Conservation (phyloP, 129 eudicot species). For the Solidago caesia region DNA sequence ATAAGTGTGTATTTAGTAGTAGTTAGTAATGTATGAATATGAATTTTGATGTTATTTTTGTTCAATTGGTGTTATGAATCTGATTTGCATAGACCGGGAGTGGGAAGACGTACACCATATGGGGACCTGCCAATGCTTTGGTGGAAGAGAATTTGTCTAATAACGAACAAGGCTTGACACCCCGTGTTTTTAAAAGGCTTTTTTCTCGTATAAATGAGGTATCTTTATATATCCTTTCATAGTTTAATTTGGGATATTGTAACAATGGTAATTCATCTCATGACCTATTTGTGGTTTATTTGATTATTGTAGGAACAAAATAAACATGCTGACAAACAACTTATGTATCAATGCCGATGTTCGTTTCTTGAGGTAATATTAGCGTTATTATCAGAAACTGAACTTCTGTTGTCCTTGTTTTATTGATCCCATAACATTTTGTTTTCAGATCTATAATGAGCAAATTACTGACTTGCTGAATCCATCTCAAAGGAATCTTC, state of each 20-base stretch:
- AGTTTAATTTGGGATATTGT: neutral
- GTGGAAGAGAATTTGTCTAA: slow-evolving; percentile 42
- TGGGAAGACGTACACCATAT: slow-evolving; percentile 93
- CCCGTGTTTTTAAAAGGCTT: slow-evolving; percentile 74
- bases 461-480: slow-evolving; percentile 93
- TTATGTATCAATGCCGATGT: slow-evolving; percentile 85
- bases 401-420: neutral
- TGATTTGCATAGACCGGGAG: slow-evolving; percentile 73
- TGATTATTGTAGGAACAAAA: slow-evolving; percentile 61
- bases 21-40: neutral
- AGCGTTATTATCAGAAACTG: slow-evolving; percentile 2
- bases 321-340: slow-evolving; percentile 73
- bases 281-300: slow-evolving; percentile 4
- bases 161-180: slow-evolving; percentile 66
- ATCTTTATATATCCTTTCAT: neutral
- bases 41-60: slow-evolving; percentile 1
- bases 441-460: slow-evolving; percentile 89
- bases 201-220: slow-evolving; percentile 85
- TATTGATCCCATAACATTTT: slow-evolving; percentile 18
- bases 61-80: neutral
- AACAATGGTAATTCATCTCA: neutral
- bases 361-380: slow-evolving; percentile 86
- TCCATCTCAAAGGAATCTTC: slow-evolving; percentile 82
- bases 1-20: neutral
- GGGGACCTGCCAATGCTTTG: slow-evolving; percentile 95